phyloP scores from a whole-genome alignment of 257 asterid genomes.

The Lycium barbarum region DNA sequence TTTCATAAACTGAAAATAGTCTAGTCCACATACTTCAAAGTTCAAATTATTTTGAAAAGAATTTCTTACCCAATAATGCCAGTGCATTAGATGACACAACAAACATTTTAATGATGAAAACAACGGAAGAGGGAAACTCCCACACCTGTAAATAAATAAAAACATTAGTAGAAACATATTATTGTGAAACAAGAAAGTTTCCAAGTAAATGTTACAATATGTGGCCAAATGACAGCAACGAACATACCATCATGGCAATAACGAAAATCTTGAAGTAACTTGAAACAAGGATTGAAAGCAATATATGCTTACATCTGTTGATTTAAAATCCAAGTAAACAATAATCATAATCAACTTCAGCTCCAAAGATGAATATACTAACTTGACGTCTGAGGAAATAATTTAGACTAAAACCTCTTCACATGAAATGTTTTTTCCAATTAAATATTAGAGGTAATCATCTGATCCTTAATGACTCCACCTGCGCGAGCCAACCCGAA shows the following conservation, averaged over 20 bases:
- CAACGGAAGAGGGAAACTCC: conserved; percentile 79
- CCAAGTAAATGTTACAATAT: conserved; percentile 22
- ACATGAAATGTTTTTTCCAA: background rate
- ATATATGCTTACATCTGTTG: conserved; percentile 65
- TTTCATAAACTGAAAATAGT: background rate
- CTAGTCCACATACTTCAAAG: background rate
- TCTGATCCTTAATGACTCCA: conserved; percentile 7
- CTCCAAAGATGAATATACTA: conserved; percentile 5
- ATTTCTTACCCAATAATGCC: conserved; percentile 71
- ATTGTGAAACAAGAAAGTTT: background rate
- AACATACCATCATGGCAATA: conserved; percentile 77
- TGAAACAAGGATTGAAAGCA: conserved; percentile 64
- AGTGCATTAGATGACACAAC: conserved; percentile 78
- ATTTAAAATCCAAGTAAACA: conserved; percentile 27
- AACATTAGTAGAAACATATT: background rate
- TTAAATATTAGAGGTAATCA: conserved; percentile 8
- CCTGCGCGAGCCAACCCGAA: background rate
- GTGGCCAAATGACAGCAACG: conserved; percentile 22
- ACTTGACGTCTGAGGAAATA: background rate
- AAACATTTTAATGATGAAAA: conserved; percentile 73
- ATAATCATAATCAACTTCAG: background rate
- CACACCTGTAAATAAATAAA: conserved; percentile 62
- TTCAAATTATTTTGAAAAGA: background rate
- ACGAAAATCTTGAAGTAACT: conserved; percentile 87
- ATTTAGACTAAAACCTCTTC: background rate